Conservation (phyloP, 257 asterid genomes). For the Paraleonurus japonicus region DNA sequence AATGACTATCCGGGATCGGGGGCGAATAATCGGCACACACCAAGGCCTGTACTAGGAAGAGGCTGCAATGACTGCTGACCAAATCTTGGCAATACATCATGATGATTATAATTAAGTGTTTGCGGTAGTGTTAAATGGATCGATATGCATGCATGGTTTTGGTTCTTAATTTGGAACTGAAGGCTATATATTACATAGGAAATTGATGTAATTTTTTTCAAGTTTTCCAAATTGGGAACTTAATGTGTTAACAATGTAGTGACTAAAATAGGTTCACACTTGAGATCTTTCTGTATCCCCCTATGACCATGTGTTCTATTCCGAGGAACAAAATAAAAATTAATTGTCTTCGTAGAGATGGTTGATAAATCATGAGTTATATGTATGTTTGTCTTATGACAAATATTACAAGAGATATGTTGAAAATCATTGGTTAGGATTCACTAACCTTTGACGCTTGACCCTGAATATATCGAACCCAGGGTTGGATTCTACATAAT, state of each 20-base stretch:
- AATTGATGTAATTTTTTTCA: background rate
- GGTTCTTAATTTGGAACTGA: background rate
- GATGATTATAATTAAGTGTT: background rate
- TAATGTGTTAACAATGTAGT: background rate
- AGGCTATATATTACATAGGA: constrained; percentile 7
- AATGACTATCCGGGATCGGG: constrained; percentile 75
- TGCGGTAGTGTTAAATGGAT: background rate
- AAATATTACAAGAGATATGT: background rate
- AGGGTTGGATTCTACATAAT: too few species aligned
- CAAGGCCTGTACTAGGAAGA: constrained; percentile 48
- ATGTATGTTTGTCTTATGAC: background rate
- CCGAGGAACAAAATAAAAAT: too few species aligned
- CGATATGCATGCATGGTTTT: constrained; percentile 15
- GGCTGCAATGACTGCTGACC: constrained; percentile 39
- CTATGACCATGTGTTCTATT: too few species aligned
- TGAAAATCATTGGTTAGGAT: too few species aligned
- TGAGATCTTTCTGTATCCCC: too few species aligned
- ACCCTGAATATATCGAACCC: too few species aligned
- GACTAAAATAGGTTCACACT: background rate
- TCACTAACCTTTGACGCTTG: too few species aligned
- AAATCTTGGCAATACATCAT: constrained; percentile 5
- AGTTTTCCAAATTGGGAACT: constrained; percentile 18
- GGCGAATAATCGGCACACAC: constrained; percentile 70
- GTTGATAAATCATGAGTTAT: background rate
- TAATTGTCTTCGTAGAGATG: too few species aligned